Evolutionary conservation across 352 stramenopile species (phyloP).

Genomic region (Pythium apleroticum): DNA sequence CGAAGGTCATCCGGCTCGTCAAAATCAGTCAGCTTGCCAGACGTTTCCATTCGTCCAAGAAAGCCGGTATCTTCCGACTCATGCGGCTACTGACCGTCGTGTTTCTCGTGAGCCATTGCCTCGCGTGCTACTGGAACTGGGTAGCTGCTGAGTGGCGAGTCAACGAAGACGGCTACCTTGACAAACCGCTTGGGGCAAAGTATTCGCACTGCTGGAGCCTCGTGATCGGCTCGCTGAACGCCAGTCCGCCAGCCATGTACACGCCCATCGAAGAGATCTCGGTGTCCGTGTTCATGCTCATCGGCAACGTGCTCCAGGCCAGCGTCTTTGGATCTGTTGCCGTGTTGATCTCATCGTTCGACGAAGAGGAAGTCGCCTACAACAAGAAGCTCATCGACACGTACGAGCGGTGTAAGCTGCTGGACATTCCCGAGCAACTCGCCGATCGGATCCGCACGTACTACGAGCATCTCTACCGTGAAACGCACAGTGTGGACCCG

Average conservation of each 20-base stretch:
- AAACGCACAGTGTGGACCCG: conserved; percentile 60
- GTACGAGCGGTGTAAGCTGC: conserved; percentile 62
- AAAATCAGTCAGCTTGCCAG: conserved; percentile 63
- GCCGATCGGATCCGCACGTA: conserved; percentile 56
- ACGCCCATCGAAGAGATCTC: conserved; percentile 49
- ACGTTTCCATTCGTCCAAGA: conserved; percentile 61
- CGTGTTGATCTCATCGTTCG: conserved; percentile 63
- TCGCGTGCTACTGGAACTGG: conserved; percentile 69
- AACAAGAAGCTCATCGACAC: conserved; percentile 71
- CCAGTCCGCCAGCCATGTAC: conserved; percentile 58
- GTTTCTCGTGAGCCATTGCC: conserved; percentile 49
- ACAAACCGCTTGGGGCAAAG: conserved; percentile 29
- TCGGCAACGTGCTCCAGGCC: conserved; percentile 66
- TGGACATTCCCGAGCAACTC: conserved; percentile 57
- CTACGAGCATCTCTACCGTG: conserved; percentile 70
- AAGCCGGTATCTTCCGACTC: conserved; percentile 61
- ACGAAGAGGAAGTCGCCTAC: conserved; percentile 64
- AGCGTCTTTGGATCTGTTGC: conserved; percentile 70
- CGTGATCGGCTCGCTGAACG: conserved; percentile 61
- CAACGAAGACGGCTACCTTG: conserved; percentile 33
- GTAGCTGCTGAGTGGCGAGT: conserved; percentile 45
- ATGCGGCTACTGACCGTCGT: conserved; percentile 50
- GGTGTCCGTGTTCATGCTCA: conserved; percentile 69
- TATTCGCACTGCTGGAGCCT: conserved; percentile 59
- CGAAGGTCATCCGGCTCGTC: conserved; percentile 66